These are phyloP conservation scores for Fusarium piperis DNA, from an alignment of 2,329 filamentous ascomycete species.

Conservation along the genomic window DNA sequence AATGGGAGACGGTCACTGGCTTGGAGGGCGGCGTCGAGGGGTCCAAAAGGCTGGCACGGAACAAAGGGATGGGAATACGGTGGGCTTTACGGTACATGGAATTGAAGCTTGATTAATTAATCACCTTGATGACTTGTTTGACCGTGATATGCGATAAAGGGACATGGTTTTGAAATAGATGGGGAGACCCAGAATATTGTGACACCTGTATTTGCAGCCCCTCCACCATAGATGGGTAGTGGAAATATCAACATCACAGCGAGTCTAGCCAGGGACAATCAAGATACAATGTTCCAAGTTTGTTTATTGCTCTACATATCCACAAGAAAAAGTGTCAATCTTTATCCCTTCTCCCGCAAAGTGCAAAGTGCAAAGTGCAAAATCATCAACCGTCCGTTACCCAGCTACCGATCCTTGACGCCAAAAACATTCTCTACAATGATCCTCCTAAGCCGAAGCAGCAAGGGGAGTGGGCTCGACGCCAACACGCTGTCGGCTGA, in stretches of 20 bases:
- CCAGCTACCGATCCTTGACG: slow-evolving; percentile 29
- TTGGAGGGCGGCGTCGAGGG: slow-evolving; percentile 2
- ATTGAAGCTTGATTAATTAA: slow-evolving; percentile 11
- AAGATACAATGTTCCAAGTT: neutral
- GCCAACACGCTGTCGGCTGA: slow-evolving; percentile 94
- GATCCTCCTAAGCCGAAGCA: slow-evolving; percentile 52
- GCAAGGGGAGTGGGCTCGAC: slow-evolving; percentile 74
- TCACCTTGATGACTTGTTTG: neutral
- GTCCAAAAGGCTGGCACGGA: neutral
- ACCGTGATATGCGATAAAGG: neutral
- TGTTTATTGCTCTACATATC: slow-evolving; percentile 1
- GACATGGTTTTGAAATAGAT: neutral
- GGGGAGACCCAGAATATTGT: neutral
- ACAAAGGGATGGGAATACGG: neutral
- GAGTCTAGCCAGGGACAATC: neutral
- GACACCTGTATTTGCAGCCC: neutral
- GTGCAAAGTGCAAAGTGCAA: neutral
- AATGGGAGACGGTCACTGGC: neutral
- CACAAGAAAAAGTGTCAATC: slow-evolving; percentile 7
- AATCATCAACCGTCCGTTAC: slow-evolving; percentile 14
- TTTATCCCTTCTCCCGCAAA: slow-evolving; percentile 16
- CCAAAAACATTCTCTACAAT: slow-evolving; percentile 10
- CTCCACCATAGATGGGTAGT: neutral
- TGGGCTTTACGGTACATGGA: slow-evolving; percentile 9
- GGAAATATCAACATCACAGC: neutral